Base-by-base conservation (phyloP, 768 basidiomycete species). In the Phallus indusiatus region DNA sequence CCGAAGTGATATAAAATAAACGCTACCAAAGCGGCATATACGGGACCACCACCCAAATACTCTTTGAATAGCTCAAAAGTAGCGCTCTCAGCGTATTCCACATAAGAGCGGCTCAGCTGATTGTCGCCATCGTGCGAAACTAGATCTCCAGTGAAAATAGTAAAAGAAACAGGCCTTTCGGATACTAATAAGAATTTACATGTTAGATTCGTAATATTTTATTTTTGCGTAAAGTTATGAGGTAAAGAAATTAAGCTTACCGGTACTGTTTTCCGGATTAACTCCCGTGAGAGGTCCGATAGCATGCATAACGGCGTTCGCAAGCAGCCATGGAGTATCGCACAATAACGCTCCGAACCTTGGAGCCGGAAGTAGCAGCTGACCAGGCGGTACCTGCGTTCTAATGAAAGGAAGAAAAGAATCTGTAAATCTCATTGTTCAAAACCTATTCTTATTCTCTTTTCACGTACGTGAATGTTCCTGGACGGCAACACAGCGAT, bases 121-220 rank as follows among this genome's bases (percentile, higher is more conserved):
- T 67, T 63, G 60, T 68, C 65, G 8, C 58, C 60, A 55, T 69
- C 67, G 46, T 69, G 67, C 7, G 63, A 65, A 17, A 65, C 64
- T 12, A 69, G 54, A 55, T 69, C 67, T 36, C 67, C 67, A 5
- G 67, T 69, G 53, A 60, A 69, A 28, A 69, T 55, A 1, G 64
- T 65, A 56, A 66, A 67, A 36, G 50, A 22, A 6, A 51, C 50
- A 12, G 21, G 50, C 11, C 18, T 34, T 20, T 51, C 21, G 50
- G 50, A 3, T 22, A 51, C 10, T 14, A 51, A 42, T 10, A n/a
- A 42, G 14, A 42, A 5, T 28, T 28, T 28, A 14, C 14, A 12
- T 3, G 12, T 14, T 51, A 22, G 50, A n/a, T n/a, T n/a, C n/a
- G n/a, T n/a, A n/a, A n/a, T n/a, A n/a, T n/a, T n/a, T n/a, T n/a